Conservation (phyloP, 805 yeast species). For the Yamadazyma ubonensis region DNA sequence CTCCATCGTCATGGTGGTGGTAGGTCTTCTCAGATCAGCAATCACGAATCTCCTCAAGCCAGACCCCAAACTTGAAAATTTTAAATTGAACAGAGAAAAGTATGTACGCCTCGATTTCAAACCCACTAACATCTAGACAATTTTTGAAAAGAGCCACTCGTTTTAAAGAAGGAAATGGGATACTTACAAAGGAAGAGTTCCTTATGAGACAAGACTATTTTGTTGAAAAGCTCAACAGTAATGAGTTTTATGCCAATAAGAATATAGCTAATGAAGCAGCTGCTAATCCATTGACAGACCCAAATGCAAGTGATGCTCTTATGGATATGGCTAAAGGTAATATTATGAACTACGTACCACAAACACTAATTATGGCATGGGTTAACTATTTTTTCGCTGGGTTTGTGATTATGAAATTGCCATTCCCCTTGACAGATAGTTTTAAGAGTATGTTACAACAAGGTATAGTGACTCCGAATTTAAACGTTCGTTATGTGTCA, state of each 20-base stretch:
- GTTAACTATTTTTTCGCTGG: constrained; percentile 92
- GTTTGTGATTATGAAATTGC: constrained; percentile 73
- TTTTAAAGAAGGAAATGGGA: constrained; percentile 54
- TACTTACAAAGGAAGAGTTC: constrained; percentile 54
- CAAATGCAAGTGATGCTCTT: constrained; percentile 68
- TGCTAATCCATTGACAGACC: constrained; percentile 67
- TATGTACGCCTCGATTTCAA: constrained; percentile 17
- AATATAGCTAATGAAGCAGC: constrained; percentile 37
- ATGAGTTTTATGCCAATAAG: constrained; percentile 55
- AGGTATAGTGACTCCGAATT: constrained; percentile 79
- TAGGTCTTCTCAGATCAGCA: constrained; percentile 75
- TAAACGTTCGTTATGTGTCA: constrained; percentile 90
- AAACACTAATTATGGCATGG: constrained; percentile 94
- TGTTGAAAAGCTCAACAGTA: constrained; percentile 48
- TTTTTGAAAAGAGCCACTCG: constrained; percentile 57
- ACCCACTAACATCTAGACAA: constrained; percentile 34
- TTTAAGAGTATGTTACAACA: constrained; percentile 91
- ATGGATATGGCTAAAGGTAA: constrained; percentile 78
- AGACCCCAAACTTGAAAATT: constrained; percentile 51
- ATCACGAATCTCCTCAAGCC: constrained; percentile 62
- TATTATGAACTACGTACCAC: constrained; percentile 82
- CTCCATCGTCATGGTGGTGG: constrained; percentile 82
- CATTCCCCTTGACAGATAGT: constrained; percentile 85
- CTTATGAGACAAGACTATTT: constrained; percentile 49
- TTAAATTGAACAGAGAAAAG: constrained; percentile 42